Conservation (phyloP, 2,329 filamentous ascomycete genomes). For the Tolypocladium endophyticum region DNA sequence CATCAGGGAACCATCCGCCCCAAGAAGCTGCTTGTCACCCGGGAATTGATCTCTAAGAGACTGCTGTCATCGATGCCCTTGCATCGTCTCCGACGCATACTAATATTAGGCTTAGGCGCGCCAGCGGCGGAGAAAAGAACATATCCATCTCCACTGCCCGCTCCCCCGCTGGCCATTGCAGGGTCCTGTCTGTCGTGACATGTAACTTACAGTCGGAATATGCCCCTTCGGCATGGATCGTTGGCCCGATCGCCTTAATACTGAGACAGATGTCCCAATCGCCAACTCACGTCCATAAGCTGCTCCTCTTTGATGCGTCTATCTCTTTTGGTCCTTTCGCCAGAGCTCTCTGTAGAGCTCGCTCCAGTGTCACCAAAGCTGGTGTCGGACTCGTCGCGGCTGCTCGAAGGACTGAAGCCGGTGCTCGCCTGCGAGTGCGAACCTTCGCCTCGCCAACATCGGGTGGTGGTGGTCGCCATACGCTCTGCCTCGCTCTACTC, state of each 20-base stretch:
- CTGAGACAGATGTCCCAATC: neutral
- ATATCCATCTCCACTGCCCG: neutral
- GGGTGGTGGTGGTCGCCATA: slow-evolving; percentile 3
- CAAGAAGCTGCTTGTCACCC: neutral
- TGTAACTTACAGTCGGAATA: neutral
- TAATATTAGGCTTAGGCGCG: neutral
- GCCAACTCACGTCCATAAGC: neutral
- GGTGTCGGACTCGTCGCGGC: slow-evolving; percentile 2
- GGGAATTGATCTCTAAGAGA: neutral
- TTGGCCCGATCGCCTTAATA: neutral
- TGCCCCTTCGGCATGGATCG: neutral
- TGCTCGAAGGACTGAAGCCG: slow-evolving; percentile 6
- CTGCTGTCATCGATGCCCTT: neutral
- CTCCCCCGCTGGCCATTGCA: neutral
- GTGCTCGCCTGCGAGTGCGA: slow-evolving; percentile 3
- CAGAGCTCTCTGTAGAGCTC: slow-evolving; percentile 1
- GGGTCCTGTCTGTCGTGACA: neutral
- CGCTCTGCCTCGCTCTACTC: slow-evolving; percentile 24
- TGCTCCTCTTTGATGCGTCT: neutral
- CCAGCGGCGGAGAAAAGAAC: neutral
- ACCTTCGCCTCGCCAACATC: slow-evolving; percentile 1
- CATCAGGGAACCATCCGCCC: neutral
- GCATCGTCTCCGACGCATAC: neutral
- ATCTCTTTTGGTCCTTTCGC: neutral
- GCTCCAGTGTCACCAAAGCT: neutral